phyloP scores from a whole-genome alignment of 106 monocot species.

The Iris macrosiphon region DNA sequence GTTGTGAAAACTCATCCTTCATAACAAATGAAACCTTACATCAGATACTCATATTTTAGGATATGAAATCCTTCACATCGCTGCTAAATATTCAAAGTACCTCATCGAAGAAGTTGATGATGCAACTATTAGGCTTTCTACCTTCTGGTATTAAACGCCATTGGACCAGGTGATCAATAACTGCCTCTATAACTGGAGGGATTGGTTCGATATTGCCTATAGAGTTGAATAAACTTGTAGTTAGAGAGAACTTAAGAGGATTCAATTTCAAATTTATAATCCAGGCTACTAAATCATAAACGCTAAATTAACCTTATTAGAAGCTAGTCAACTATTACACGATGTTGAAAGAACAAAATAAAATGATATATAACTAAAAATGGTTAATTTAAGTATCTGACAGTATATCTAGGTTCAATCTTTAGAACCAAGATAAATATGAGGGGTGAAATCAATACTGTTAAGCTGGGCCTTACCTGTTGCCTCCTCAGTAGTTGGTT shows the following conservation, averaged over 20 bases:
- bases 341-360: too few relatives aligned
- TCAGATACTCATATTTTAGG: neutral
- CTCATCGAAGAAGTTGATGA: constrained; percentile 89
- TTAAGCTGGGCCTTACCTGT: constrained; percentile 31
- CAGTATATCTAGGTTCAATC: too few relatives aligned
- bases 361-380: too few relatives aligned
- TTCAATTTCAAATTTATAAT: too few relatives aligned
- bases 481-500: constrained; percentile 45
- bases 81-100: constrained; percentile 14
- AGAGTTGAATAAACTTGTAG: neutral
- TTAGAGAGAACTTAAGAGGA: neutral
- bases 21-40: constrained; percentile 4
- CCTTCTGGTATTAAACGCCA: constrained; percentile 73
- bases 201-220: constrained; percentile 70
- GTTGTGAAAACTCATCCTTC: constrained; percentile 75
- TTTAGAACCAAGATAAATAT: neutral
- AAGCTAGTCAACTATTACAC: too few relatives aligned
- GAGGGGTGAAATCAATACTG: too few relatives aligned
- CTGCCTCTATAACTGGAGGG: constrained; percentile 41
- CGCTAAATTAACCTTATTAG: too few relatives aligned
- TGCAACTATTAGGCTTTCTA: constrained; percentile 72
- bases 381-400: too few relatives aligned
- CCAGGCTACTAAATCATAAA: too few relatives aligned
- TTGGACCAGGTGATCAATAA: constrained; percentile 61
- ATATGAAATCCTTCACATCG: neutral